Conservation (phyloP, 2,329 filamentous ascomycete species). For the Proliferodiscus dingleyae region DNA sequence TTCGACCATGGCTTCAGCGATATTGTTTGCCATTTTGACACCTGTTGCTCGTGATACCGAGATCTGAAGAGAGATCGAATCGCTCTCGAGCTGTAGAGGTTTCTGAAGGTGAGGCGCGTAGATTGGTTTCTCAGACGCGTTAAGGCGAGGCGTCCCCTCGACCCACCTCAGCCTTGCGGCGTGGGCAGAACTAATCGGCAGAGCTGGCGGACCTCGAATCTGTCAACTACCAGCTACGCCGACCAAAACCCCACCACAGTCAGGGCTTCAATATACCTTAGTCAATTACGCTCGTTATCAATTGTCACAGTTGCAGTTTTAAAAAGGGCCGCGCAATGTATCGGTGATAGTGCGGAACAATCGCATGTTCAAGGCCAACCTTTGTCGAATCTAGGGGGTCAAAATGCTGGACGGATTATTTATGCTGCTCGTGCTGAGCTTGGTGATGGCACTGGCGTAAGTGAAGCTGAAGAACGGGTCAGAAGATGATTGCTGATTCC, state of each 20-base stretch:
- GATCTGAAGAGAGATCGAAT: not conserved
- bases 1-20: slow-evolving; percentile 19
- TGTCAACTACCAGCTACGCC: slow-evolving; percentile 1
- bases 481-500: not conserved
- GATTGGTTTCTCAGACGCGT: slow-evolving; percentile 21
- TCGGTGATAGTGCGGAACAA: slow-evolving; percentile 15
- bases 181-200: too few species aligned
- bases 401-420: slow-evolving; percentile 34
- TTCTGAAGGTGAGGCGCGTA: slow-evolving; percentile 15
- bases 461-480: slow-evolving; percentile 23
- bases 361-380: slow-evolving; percentile 1
- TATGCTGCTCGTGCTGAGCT: slow-evolving; percentile 32
- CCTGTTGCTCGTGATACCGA: not conserved
- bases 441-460: slow-evolving; percentile 56
- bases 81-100: not conserved
- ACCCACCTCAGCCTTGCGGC: slow-evolving; percentile 18
- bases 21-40: slow-evolving; percentile 7
- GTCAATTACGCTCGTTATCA: not conserved
- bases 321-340: slow-evolving; percentile 16
- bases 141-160: not conserved
- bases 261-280: too few species aligned
- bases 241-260: too few species aligned
- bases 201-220: not conserved
- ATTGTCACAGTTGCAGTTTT: not conserved
- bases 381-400: slow-evolving; percentile 15